Evolutionary conservation across 2,329 filamentous ascomycete species (phyloP), one percentile per base, ranked within the genome.

Genomic region (Sphaerulina populicola): DNA sequence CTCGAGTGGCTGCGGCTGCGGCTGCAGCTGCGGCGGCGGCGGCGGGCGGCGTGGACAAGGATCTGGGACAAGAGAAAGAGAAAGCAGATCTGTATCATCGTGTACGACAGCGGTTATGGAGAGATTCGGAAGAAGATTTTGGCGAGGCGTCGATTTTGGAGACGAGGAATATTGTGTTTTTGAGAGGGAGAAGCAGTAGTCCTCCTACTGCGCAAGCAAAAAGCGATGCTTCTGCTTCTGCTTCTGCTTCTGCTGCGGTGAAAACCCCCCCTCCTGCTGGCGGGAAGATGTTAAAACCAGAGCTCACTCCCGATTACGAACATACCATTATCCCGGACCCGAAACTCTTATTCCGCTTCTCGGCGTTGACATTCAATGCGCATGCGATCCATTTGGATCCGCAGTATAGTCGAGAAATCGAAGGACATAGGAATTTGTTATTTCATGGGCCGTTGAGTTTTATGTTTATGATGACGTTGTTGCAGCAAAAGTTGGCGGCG

Each of bases 311-410:
- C 0, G 72, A 77, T 42, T 79, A 81, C 60, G 72, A 71, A 14
- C 74, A 85, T 59, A 71, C 72, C 0, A 70, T 95, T 21, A 77
- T 71, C 0, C 88, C 89, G 0, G 82, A 83, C 2, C 74, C 79
- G 2, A 73, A 78, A 4, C 78, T 96, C 4, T 80, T 98, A 48
- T 95, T 94, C 71, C 82, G 90, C 52, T 97, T 91, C 74, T 93
- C 86, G 15, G 89, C 89, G 0, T 78, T 98, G 31, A 91, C 86
- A 2, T 90, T 88, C 74, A 98, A 98, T 68, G 88, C 88, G 1
- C 93, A 98, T 69, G 76, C 78, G 12, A 96, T 98, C 60, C 93
- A 98, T 70, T 76, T 94, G 18, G 86, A 96, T 67, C 77, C 76
- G 1, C 64, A 76, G 39, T 94, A 88, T 69, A 82, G 82, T 46